Evolutionary conservation across 441 rosid species (phyloP).

Genomic region (Mallotus japonicus): DNA sequence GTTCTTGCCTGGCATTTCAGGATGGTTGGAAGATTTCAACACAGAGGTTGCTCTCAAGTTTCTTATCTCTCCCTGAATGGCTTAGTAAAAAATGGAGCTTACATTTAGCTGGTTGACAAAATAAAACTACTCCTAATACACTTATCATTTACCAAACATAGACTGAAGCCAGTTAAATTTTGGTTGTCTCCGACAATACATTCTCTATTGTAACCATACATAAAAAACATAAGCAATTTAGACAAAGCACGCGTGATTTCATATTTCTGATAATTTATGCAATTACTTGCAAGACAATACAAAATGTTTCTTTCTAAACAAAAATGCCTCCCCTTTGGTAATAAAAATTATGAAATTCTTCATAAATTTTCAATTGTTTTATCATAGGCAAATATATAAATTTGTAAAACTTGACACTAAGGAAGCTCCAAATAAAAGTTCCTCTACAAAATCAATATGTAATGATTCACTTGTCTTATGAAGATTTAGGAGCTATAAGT

Average conservation of each 20-base stretch:
- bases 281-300: background rate
- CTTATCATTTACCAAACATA: background rate
- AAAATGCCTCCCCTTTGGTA: too few relatives aligned
- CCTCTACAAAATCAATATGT: background rate
- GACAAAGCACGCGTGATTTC: background rate
- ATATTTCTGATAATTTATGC: background rate
- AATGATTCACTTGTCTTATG: constrained; percentile 13
- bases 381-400: background rate
- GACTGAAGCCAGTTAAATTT: background rate
- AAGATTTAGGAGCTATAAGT: constrained; percentile 53
- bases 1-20: too few relatives aligned
- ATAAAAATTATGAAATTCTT: too few relatives aligned
- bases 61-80: too few relatives aligned
- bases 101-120: background rate
- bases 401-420: constrained; percentile 6
- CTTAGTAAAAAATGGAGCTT: background rate
- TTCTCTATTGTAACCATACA: too few relatives aligned
- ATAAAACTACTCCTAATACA: too few relatives aligned
- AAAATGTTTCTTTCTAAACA: background rate
- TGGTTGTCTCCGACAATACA: too few relatives aligned
- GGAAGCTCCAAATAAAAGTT: background rate
- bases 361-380: background rate
- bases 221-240: background rate
- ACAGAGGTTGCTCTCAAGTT: too few relatives aligned
- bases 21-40: too few relatives aligned